These are phyloP conservation scores for Ceratobasidium papillatum DNA, from an alignment of 1,284 basidiomycete species.

Conservation along the genomic window DNA sequence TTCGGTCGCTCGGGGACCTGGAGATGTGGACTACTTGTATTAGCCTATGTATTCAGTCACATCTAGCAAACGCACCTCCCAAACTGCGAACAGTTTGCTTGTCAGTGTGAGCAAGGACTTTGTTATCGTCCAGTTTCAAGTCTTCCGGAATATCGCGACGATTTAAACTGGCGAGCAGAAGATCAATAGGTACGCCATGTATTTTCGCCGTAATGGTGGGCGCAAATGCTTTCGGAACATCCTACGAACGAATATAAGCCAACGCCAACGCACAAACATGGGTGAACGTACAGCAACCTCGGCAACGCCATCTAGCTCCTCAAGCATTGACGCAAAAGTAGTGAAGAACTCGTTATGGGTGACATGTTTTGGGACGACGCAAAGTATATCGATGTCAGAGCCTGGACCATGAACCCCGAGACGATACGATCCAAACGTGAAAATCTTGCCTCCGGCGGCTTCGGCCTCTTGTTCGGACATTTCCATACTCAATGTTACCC, in stretches of 20 bases:
- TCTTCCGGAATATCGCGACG: conserved; percentile 90
- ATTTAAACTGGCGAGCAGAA: conserved; percentile 89
- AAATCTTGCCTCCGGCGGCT: conserved; percentile 96
- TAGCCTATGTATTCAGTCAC: neutral
- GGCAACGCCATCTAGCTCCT: conserved; percentile 83
- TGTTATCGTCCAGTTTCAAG: conserved; percentile 89
- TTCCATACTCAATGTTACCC: conserved; percentile 80
- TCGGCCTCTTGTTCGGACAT: conserved; percentile 87
- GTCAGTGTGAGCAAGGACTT: conserved; percentile 90
- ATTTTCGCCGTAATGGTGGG: conserved; percentile 95
- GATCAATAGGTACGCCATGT: conserved; percentile 91
- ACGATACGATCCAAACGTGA: conserved; percentile 97
- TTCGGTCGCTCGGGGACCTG: conserved; percentile 95
- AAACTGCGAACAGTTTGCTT: conserved; percentile 95
- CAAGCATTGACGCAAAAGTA: conserved; percentile 89
- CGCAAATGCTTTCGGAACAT: conserved; percentile 95
- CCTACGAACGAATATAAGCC: conserved; percentile 58
- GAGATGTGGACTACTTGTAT: neutral
- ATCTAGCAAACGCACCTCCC: conserved; percentile 67
- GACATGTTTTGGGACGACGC: conserved; percentile 96
- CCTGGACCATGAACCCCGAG: conserved; percentile 97
- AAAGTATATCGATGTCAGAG: conserved; percentile 98
- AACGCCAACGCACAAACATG: neutral
- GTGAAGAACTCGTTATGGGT: conserved; percentile 96
- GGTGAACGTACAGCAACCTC: conserved; percentile 82